Percentiles rank a stretch among this genome's conserved stretches.
Evolutionary conservation across 2,329 filamentous ascomycete genomes (phyloP).

Genomic region (Scolecobasidium constrictum): DNA sequence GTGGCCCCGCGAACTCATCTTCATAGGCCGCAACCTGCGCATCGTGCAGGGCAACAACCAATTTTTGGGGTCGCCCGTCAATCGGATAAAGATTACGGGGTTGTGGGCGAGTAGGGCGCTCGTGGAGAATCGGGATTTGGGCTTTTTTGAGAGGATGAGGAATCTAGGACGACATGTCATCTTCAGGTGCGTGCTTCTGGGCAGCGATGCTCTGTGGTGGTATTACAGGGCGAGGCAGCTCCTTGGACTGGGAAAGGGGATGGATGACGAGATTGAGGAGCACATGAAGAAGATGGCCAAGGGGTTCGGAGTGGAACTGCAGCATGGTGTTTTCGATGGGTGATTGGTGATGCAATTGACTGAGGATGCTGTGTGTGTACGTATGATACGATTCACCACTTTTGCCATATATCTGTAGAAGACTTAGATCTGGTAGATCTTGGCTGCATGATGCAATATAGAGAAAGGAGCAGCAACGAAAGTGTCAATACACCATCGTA

Average conservation of each 20-base stretch:
- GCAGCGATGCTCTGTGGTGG: slow-evolving; percentile 74
- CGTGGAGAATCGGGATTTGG: slow-evolving; percentile 60
- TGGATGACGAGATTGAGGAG: slow-evolving; percentile 90
- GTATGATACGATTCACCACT: too few relatives aligned
- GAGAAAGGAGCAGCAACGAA: too few relatives aligned
- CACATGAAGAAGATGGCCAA: slow-evolving; percentile 80
- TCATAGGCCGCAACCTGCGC: slow-evolving; percentile 82
- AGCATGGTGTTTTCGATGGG: slow-evolving; percentile 81
- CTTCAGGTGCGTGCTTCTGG: slow-evolving; percentile 68
- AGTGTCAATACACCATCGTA: too few relatives aligned
- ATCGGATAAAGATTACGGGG: slow-evolving; percentile 87
- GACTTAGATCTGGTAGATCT: too few relatives aligned
- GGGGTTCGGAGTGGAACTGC: slow-evolving; percentile 83
- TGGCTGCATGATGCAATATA: too few relatives aligned
- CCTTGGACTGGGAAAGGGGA: slow-evolving; percentile 65
- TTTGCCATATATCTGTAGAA: too few relatives aligned
- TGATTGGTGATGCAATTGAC: too few relatives aligned
- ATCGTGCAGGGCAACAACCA: slow-evolving; percentile 94
- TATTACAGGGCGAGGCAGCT: slow-evolving; percentile 67
- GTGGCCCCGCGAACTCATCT: slow-evolving; percentile 83
- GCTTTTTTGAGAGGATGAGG: slow-evolving; percentile 48
- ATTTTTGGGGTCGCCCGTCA: slow-evolving; percentile 77
- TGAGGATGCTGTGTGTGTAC: too few relatives aligned
- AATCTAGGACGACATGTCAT: slow-evolving; percentile 69
- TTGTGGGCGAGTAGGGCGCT: slow-evolving; percentile 78